Evolutionary conservation across 2,329 filamentous ascomycete species (phyloP).

Genomic region (Phoma sp.): DNA sequence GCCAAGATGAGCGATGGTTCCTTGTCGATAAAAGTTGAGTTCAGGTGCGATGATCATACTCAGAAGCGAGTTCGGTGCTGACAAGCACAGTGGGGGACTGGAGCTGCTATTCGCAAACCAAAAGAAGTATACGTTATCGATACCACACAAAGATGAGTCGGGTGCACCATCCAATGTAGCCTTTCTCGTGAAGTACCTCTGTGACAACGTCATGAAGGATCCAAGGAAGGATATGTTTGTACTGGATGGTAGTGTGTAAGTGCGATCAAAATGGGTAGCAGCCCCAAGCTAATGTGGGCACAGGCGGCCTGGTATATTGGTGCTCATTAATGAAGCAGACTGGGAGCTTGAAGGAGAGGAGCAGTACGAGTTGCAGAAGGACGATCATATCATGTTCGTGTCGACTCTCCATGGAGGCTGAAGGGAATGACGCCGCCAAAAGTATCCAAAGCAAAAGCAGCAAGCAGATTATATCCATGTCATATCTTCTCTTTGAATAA

Average conservation of each 20-base stretch:
- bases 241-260: slow-evolving; percentile 85
- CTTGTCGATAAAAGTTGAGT: slow-evolving; percentile 73
- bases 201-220: slow-evolving; percentile 83
- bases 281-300: slow-evolving; percentile 23
- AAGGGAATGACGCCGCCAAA: neutral
- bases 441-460: too few relatives aligned
- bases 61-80: neutral
- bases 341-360: slow-evolving; percentile 98
- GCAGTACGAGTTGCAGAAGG: slow-evolving; percentile 78
- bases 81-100: slow-evolving; percentile 72
- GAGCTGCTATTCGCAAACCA: slow-evolving; percentile 92
- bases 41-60: slow-evolving; percentile 61
- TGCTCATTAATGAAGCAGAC: slow-evolving; percentile 96
- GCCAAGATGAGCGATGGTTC: slow-evolving; percentile 34
- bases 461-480: too few relatives aligned
- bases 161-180: slow-evolving; percentile 71
- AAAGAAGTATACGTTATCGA: slow-evolving; percentile 70
- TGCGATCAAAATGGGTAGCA: neutral
- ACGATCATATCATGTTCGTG: slow-evolving; percentile 93
- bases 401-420: slow-evolving; percentile 93
- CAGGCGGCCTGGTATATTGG: slow-evolving; percentile 92
- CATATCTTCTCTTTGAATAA: too few relatives aligned
- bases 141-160: slow-evolving; percentile 68
- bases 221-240: slow-evolving; percentile 85
- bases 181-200: slow-evolving; percentile 79